Evolutionary conservation across 345 rosid species (phyloP), one percentile per base, ranked within the genome.

Genomic region (Eutrema heterophyllum): DNA sequence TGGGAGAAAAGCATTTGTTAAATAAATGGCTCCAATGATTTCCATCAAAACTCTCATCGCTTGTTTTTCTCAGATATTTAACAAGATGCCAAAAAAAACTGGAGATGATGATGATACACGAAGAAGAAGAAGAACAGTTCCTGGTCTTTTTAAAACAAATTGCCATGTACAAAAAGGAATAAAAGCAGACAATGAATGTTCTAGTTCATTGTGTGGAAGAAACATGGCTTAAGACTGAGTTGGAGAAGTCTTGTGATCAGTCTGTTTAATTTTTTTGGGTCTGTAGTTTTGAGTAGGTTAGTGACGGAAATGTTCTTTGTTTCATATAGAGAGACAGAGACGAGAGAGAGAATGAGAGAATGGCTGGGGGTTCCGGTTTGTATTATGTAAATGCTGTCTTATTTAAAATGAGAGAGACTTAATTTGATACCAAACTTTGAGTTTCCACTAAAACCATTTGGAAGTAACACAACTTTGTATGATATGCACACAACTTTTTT

Each of bases 261-360:
- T 74, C 69, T 72, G 53, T 29, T 61, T 60, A 27, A 14, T 21
- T 39, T 52, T 27, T 57, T 36, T 12, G 32, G 65, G 71, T 73
- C 71, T 54, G 71, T 73, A 73, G 77, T 73, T 73, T 73, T 65
- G 71, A 45, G 71, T 55, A 73, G 77, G 57, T 46, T 73, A 73
- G 77, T 36, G 49, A 64, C 35, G 75, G 53, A 30, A 30, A 44
- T 29, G 36, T 15, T 64, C 41, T 57, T 29, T 61, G 55, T 48
- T 46, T 48, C 43, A 33, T 13, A 12, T 64, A 57, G 66, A 71
- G 44, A 29, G 43, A 36, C 21, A 21, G 36, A 67, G 48, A 44
- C 30, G 44, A 14, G 38, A 10, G 49, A 64, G 55, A 46, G 36
- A 8, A 29, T 7, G 56, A 26, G 56, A 52, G 16, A 52, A 64